Conservation (phyloP, 192 early-diverging fungal genomes). For the Glomus cerebriforme region DNA sequence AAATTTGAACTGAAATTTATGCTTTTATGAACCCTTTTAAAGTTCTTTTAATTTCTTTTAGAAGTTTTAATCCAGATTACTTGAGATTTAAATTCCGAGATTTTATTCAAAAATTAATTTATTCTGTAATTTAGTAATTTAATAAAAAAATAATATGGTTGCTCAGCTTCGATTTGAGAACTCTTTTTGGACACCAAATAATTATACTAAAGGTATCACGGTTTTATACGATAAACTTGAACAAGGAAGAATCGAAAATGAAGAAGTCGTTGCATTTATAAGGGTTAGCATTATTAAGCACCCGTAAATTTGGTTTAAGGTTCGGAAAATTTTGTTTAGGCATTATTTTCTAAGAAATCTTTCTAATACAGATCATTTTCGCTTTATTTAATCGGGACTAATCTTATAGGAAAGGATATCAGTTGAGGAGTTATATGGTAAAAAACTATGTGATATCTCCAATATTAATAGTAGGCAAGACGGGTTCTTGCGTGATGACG, state of each 20-base stretch:
- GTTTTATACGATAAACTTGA: conserved; percentile 55
- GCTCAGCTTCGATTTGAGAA: conserved; percentile 16
- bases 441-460: conserved; percentile 37
- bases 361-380: neutral
- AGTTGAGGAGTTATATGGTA: conserved; percentile 17
- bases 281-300: conserved; percentile 53
- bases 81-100: too few relatives aligned
- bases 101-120: too few relatives aligned
- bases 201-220: conserved; percentile 49
- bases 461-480: conserved; percentile 32
- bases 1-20: too few relatives aligned
- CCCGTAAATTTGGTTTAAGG: conserved; percentile 42
- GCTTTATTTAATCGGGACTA: conserved; percentile 1
- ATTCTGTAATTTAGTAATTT: too few relatives aligned
- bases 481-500: conserved; percentile 59
- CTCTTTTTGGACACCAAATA: conserved; percentile 24
- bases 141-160: neutral
- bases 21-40: too few relatives aligned
- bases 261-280: conserved; percentile 55
- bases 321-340: conserved; percentile 36
- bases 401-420: conserved; percentile 20
- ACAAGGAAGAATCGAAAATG: conserved; percentile 57
- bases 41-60: too few relatives aligned
- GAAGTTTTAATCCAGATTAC: too few relatives aligned
- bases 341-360: neutral